Evolutionary conservation across 345 rosid species (phyloP), one percentile per base, ranked within the genome.

Genomic region (Murraya koenigii): DNA sequence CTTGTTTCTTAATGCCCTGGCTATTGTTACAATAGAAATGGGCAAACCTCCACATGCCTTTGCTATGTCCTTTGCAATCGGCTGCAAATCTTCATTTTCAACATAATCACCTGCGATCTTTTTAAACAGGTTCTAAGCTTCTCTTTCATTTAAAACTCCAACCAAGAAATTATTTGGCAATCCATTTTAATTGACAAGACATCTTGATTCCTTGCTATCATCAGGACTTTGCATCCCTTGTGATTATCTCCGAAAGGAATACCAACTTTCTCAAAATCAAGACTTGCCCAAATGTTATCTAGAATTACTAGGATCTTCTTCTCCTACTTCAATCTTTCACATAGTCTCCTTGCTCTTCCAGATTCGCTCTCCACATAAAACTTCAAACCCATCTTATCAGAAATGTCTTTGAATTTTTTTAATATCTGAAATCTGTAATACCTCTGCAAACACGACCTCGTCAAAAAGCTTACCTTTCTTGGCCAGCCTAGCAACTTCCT

Each of bases 21-120:
- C 87, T 32, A 69, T 33, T 1, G 81, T 52, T 2, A 65, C 66
- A 55, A 86, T 55, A 3, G 74, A 9, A n/a, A 86, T 10, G 0
- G 89, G 89, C 69, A 86, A 62, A 3, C 84, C 83, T 19, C 19
- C 79, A 66, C 86, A 86, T 52, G 32, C 75, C 10, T 32, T 22
- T 26, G 77, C 80, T 2, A 78, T 44, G 35, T 82, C 77, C 36
- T 0, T 19, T 8, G 84, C 86, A 17, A 72, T 11, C 35, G 80
- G 2, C 6, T 2, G 38, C 58, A 84, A 47, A 2, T 59, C 38
- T 5, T 14, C 32, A 55, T 49, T 65, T 32, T 77, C 63, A 41
- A 59, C 26, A 35, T 1, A 8, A 3, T 69, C 72, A 5, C 84
- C 82, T 1, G 76, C 79, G 6, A 15, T 74, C 75, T 22, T 78